Evolutionary conservation across 805 yeast species (phyloP), one percentile per base, ranked within the genome.

Genomic region (Candida ortonii): DNA sequence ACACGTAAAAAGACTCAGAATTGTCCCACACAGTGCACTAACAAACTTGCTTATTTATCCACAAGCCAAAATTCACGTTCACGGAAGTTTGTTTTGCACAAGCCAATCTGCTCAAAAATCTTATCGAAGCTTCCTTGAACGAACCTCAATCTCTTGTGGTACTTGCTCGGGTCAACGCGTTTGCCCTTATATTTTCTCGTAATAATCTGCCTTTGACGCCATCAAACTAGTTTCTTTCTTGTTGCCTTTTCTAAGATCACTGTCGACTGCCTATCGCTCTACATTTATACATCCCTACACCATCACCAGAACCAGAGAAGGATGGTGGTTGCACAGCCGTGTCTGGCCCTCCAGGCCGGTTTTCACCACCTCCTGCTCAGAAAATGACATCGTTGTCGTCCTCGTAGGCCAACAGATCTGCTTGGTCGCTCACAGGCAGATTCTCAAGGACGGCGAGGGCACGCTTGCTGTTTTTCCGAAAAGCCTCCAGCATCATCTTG

Each of bases 381-480:
- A 40, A 37, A 16, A 34, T 39, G n/a, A 41, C 41, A 12, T 38
- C 42, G 30, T 37, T 25, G 12, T 41, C 41, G 18, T 35, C 39
- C 12, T 24, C 41, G 19, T 37, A 43, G 27, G 29, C 28, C 13
- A 12, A 5, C 12, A 28, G n/a, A 7, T 24, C 31, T 20, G 13
- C 26, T 3, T 44, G 43, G 4, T 49, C 47, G 20, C 33, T 34
- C 15, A 48, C 55, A 2, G 71, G 70, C 28, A 74, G 28, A 2
- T 38, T 44, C 38, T 60, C 64, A 11, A 78, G 47, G 8, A 52
- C 44, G 13, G 57, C 49, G 13, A 82, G 47, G 4, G 87, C 86
- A 19, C 64, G 53, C 17, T 66, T 63, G 25, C 74, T 70, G 38
- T 79, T 79, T 1, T 46, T 51, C 27, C 64, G 68, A 46, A 79